A percentile compares a stretch with the other conserved stretches of the same genome.
Evolutionary conservation across 352 stramenopile species (phyloP).

Genomic region (Elongisporangium prolatum): DNA sequence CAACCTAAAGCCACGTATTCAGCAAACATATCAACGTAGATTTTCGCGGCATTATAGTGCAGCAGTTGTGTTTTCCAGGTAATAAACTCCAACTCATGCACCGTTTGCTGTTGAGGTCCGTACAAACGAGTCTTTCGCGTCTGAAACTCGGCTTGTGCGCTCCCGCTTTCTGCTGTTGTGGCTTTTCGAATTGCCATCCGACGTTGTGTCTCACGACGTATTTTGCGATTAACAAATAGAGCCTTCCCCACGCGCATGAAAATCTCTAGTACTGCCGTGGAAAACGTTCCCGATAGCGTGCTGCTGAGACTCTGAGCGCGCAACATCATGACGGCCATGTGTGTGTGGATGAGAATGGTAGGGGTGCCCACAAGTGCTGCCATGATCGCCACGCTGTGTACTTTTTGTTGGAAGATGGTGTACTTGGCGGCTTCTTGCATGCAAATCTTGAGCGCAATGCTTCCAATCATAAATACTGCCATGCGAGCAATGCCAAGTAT

Average conservation of each 20-base stretch:
- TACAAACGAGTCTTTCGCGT: background rate
- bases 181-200: background rate
- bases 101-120: background rate
- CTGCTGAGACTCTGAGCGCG: slow-evolving; percentile 12
- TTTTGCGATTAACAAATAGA: slow-evolving; percentile 9
- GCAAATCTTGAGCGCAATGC: slow-evolving; percentile 14
- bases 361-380: slow-evolving; percentile 17
- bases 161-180: too few relatives aligned
- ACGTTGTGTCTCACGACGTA: background rate
- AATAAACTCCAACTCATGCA: slow-evolving; percentile 2
- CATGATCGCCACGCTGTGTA: slow-evolving; percentile 11
- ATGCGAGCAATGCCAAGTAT: background rate
- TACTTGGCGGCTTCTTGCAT: slow-evolving; percentile 16
- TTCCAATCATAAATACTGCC: slow-evolving; percentile 3
- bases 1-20: slow-evolving; percentile 43
- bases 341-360: slow-evolving; percentile 33
- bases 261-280: slow-evolving; percentile 21
- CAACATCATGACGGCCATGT: slow-evolving; percentile 32
- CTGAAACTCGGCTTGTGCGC: too few relatives aligned
- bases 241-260: slow-evolving; percentile 16
- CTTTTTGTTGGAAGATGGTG: slow-evolving; percentile 2
- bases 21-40: slow-evolving; percentile 37
- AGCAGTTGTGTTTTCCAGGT: slow-evolving; percentile 15
- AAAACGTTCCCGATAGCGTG: slow-evolving; percentile 14
- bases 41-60: slow-evolving; percentile 17